phyloP scores from a whole-genome alignment of 352 stramenopile genomes.

The Pythium oligandrum region DNA sequence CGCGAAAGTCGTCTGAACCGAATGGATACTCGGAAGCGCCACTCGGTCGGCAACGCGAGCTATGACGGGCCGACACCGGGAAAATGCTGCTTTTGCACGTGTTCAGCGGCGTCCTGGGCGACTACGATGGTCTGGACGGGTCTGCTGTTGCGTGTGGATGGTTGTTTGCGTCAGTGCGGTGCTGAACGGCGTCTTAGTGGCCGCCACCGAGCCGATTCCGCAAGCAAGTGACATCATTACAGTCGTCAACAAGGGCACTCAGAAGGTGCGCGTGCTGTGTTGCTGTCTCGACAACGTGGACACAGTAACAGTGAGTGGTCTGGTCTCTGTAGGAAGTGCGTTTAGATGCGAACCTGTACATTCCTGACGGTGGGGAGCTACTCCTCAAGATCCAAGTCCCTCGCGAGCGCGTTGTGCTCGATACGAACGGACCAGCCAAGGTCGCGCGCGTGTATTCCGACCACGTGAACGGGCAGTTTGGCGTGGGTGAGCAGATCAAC shows the following conservation, averaged over 20 bases:
- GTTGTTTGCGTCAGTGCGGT: too few relatives aligned
- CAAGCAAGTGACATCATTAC: slow-evolving; percentile 46
- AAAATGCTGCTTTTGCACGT: too few relatives aligned
- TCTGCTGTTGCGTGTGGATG: too few relatives aligned
- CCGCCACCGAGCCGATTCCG: slow-evolving; percentile 37
- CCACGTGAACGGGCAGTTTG: slow-evolving; percentile 36
- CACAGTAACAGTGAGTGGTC: not conserved
- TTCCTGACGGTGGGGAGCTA: slow-evolving; percentile 66
- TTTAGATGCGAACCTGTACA: slow-evolving; percentile 64
- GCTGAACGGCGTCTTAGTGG: not conserved
- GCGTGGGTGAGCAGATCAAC: slow-evolving; percentile 54
- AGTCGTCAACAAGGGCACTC: slow-evolving; percentile 36
- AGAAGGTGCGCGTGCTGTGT: slow-evolving; percentile 21
- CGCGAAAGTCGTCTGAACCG: too few relatives aligned
- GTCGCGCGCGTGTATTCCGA: slow-evolving; percentile 57
- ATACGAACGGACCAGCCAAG: slow-evolving; percentile 50
- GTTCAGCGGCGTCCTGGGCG: too few relatives aligned
- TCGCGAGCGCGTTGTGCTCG: slow-evolving; percentile 41
- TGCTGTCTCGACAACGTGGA: not conserved
- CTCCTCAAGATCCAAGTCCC: slow-evolving; percentile 63
- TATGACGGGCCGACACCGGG: too few relatives aligned
- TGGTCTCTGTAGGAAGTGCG: slow-evolving; percentile 31
- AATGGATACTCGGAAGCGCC: too few relatives aligned
- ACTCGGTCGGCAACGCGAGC: too few relatives aligned
- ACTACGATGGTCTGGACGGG: too few relatives aligned